Evolutionary conservation across 108 stramenopile genomes (phyloP).

Genomic region (Licmophora abbreviata): DNA sequence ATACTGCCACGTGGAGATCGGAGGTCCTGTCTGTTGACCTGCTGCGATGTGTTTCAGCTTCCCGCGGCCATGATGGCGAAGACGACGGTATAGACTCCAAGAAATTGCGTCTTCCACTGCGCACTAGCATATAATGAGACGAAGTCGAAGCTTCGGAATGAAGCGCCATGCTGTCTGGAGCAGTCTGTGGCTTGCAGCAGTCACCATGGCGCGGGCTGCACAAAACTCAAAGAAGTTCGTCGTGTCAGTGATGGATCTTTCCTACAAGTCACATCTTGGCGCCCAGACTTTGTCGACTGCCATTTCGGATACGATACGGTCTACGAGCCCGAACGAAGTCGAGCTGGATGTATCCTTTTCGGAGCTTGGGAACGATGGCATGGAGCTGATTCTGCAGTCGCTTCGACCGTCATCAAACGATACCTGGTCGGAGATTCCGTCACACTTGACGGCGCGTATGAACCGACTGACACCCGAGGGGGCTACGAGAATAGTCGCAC

Average conservation of each 20-base stretch:
- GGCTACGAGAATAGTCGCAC: slow-evolving; percentile 18
- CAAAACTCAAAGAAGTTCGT: not conserved
- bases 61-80: too few relatives aligned
- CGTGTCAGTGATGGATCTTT: slow-evolving; percentile 3
- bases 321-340: not conserved
- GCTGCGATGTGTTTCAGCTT: too few relatives aligned
- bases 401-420: not conserved
- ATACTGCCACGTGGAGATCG: too few relatives aligned
- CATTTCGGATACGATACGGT: not conserved
- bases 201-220: too few relatives aligned
- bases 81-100: too few relatives aligned
- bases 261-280: slow-evolving; percentile 5
- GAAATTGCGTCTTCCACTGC: too few relatives aligned
- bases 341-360: slow-evolving; percentile 29
- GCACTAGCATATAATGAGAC: too few relatives aligned
- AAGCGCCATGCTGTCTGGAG: too few relatives aligned
- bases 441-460: slow-evolving; percentile 21
- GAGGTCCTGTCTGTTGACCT: too few relatives aligned
- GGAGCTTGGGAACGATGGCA: slow-evolving; percentile 1
- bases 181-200: too few relatives aligned
- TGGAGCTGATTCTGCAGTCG: not conserved
- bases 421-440: not conserved
- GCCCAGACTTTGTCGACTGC: not conserved
- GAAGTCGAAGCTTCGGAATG: too few relatives aligned
- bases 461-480: slow-evolving; percentile 32